Percentiles rank a stretch among this genome's conserved stretches.
These are phyloP conservation scores for Bothriochloa decipiens DNA, from an alignment of 176 grass and related monocot genomes.

Conservation along the genomic window DNA sequence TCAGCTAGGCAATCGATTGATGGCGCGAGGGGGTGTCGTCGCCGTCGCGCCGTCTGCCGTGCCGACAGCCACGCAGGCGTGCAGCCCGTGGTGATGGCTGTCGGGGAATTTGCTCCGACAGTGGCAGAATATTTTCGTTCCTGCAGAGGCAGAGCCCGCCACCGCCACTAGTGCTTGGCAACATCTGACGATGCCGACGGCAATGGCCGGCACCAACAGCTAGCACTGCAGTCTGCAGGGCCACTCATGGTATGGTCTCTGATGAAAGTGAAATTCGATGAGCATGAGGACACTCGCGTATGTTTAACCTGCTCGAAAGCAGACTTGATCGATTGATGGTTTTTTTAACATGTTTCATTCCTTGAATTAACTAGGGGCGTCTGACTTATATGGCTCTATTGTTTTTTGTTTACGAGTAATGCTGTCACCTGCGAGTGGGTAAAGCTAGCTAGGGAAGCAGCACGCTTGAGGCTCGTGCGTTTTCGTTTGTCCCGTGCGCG, in stretches of 20 bases:
- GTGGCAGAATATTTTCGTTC: slow-evolving; percentile 2
- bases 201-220: not conserved
- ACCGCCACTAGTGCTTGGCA: not conserved
- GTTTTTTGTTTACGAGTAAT: not conserved
- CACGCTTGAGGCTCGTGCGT: slow-evolving; percentile 50
- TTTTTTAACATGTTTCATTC: too few relatives aligned
- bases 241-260: not conserved
- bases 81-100: slow-evolving; percentile 42
- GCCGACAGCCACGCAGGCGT: slow-evolving; percentile 46
- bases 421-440: not conserved
- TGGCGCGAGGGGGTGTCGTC: slow-evolving; percentile 42
- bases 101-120: slow-evolving; percentile 50
- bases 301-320: not conserved
- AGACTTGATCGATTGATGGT: not conserved
- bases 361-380: not conserved
- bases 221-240: not conserved
- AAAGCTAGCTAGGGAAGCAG: slow-evolving; percentile 38
- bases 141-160: slow-evolving; percentile 1
- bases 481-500: slow-evolving; percentile 36
- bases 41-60: slow-evolving; percentile 1
- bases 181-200: not conserved
- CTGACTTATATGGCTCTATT: not conserved
- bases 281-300: not conserved
- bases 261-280: not conserved
- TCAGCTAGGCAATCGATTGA: slow-evolving; percentile 41